phyloP scores from a whole-genome alignment of 116 monocot species.

The Dioscorea cayenensis region DNA sequence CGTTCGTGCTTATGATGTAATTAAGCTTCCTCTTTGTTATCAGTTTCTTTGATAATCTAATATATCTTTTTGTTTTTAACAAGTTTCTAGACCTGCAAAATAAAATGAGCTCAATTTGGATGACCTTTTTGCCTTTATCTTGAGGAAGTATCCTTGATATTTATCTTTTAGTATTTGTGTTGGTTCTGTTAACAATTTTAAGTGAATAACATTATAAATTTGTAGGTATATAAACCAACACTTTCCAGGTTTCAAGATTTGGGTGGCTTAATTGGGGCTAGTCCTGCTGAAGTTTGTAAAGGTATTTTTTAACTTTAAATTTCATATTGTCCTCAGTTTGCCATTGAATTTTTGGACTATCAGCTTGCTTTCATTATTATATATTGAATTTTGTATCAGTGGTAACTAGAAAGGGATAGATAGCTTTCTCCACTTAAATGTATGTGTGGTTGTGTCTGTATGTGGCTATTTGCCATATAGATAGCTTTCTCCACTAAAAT shows the following conservation, averaged over 20 bases:
- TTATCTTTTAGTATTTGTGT: background rate
- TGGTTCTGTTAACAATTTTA: background rate
- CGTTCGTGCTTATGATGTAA: conserved; percentile 87
- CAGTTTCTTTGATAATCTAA: background rate
- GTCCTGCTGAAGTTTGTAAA: conserved; percentile 63
- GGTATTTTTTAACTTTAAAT: conserved; percentile 26
- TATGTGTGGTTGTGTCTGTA: no score
- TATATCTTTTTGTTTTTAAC: background rate
- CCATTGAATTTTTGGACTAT: background rate
- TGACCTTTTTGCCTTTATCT: background rate
- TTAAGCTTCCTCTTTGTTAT: background rate
- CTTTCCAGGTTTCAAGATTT: conserved; percentile 66
- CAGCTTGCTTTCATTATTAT: no score
- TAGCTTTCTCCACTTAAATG: no score
- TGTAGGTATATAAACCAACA: conserved; percentile 82
- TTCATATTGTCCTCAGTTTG: background rate
- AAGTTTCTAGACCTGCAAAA: background rate
- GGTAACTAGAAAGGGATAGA: no score
- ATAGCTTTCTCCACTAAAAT: no score
- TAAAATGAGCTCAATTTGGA: background rate
- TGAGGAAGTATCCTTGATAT: background rate
- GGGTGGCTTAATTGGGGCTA: conserved; percentile 51
- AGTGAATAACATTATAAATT: background rate
- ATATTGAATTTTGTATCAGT: no score
- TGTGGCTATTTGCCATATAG: no score